Evolutionary conservation across 2,329 filamentous ascomycete species (phyloP), one percentile per base, ranked within the genome.

Genomic region (Penicillium sp.): DNA sequence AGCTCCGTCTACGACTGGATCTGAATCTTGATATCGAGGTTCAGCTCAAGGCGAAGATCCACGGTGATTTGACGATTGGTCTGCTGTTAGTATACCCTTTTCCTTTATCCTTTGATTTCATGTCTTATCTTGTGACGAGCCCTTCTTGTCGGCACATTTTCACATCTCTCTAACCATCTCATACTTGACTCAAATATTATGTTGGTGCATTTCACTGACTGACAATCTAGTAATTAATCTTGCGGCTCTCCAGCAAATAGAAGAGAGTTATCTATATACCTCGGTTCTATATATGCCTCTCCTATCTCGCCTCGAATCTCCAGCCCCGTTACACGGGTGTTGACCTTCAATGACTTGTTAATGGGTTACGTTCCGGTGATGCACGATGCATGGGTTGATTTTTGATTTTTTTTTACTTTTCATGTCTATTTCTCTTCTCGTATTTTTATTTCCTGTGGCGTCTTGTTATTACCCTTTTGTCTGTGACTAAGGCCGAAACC

Each of bases 21-120:
- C 76, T 91, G 51, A 91, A 92, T 72, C 78, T 94, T 53, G 90
- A 94, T 62, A 81, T 94, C 46, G 90, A 94, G 73, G 89, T 94
- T 58, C 87, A 91, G 65, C 81, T 94, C 57, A 94, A 94, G 79
- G 90, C 90, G 18, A 87, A 87, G 72, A 91, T 94, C 61, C 86
- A 91, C 65, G 91, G 91, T 67, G 91, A 95, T 76, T 75, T 95
- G 60, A 91, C 89, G 32, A 74, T 94, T 61, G 87, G 86, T 60
- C 79, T 94, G 67, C 84, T 88, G 88, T 90, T 81, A 79, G 84
- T 86, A 60, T 58, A 32, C 6, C 44, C 46, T 19, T 44, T 46
- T 49, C 23, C 27, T 42, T 44, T 7, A 40, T 41, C 32, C 23
- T 30, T 45, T 38, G 9, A 23, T n/a, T 36, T 36, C 34, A 10